Evolutionary conservation across 225 moss, liverwort and hornwort species (phyloP).

Genomic region (Bryoerythrophyllum caledonicum): DNA sequence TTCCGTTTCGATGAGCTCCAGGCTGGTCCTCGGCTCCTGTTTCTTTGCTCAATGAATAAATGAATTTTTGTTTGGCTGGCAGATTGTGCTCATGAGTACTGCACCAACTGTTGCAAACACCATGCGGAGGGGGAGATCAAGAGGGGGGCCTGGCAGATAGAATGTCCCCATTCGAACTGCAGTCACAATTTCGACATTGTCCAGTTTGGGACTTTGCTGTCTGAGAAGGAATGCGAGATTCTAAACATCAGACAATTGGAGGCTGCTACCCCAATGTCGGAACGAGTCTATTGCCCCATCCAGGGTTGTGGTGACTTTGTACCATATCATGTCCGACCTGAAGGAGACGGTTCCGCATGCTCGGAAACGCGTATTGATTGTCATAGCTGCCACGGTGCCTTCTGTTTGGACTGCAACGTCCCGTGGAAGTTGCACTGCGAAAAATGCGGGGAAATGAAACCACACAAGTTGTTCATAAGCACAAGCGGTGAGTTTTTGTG

Average conservation of each 20-base stretch:
- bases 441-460: neutral
- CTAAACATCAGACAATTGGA: constrained; percentile 21
- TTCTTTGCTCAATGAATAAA: neutral
- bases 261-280: constrained; percentile 26
- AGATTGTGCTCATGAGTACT: constrained; percentile 40
- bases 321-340: constrained; percentile 7
- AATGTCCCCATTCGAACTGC: constrained; percentile 27
- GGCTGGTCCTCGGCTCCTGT: neutral
- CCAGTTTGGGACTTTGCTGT: constrained; percentile 22
- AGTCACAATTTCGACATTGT: neutral
- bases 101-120: constrained; percentile 24
- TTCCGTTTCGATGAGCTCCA: too few species aligned
- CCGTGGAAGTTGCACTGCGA: constrained; percentile 7
- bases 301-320: constrained; percentile 33
- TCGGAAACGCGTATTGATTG: constrained; percentile 30
- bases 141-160: constrained; percentile 17
- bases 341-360: neutral
- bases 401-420: constrained; percentile 28
- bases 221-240: neutral
- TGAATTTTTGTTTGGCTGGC: neutral
- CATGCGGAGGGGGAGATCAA: constrained; percentile 33
- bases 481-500: neutral
- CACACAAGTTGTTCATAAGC: neutral
- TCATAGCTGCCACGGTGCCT: constrained; percentile 25
- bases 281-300: constrained; percentile 37